Evolutionary conservation across 2,329 filamentous ascomycete genomes (phyloP).

Genomic region (Zasmidium citrigriseum): DNA sequence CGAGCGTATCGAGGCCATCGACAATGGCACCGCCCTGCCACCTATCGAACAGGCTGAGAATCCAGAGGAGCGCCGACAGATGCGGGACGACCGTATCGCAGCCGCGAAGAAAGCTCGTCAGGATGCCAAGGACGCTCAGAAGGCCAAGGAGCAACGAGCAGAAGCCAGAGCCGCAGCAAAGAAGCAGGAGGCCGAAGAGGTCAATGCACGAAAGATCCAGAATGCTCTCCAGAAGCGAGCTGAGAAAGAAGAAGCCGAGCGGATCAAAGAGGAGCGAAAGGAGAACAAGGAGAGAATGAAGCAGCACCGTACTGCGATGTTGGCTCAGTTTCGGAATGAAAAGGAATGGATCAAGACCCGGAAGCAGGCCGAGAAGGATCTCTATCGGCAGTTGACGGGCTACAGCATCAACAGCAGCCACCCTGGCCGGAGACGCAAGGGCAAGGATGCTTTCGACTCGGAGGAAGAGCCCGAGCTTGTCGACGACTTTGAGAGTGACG

Average conservation of each 20-base stretch:
- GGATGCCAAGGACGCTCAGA: conserved; percentile 3
- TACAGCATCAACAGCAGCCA: conserved; percentile 12
- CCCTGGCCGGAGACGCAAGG: conserved; percentile 8
- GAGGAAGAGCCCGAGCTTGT: conserved; percentile 15
- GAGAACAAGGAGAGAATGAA: conserved; percentile 9
- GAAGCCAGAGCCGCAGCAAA: conserved; percentile 15
- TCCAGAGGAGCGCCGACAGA: conserved; percentile 38
- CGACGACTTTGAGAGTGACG: conserved; percentile 14
- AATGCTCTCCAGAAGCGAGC: conserved; percentile 14
- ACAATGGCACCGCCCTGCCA: conserved; percentile 46
- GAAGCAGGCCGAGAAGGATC: conserved; percentile 17
- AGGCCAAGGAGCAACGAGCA: conserved; percentile 16
- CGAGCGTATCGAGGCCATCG: conserved; percentile 43
- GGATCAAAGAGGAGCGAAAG: conserved; percentile 19
- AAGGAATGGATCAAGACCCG: conserved; percentile 22
- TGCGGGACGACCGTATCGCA: conserved; percentile 32
- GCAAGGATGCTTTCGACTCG: conserved; percentile 12
- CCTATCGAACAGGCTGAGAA: conserved; percentile 47
- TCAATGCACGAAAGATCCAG: conserved; percentile 10
- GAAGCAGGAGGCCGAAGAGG: conserved; percentile 20
- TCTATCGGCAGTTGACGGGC: conserved; percentile 24
- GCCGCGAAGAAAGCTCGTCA: conserved; percentile 29
- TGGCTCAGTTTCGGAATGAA: conserved; percentile 18
- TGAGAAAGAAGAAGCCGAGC: conserved; percentile 15
- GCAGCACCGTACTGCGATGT: conserved; percentile 6